Base-by-base conservation (phyloP, 1,284 basidiomycete species). In the Flammula alnicola region DNA sequence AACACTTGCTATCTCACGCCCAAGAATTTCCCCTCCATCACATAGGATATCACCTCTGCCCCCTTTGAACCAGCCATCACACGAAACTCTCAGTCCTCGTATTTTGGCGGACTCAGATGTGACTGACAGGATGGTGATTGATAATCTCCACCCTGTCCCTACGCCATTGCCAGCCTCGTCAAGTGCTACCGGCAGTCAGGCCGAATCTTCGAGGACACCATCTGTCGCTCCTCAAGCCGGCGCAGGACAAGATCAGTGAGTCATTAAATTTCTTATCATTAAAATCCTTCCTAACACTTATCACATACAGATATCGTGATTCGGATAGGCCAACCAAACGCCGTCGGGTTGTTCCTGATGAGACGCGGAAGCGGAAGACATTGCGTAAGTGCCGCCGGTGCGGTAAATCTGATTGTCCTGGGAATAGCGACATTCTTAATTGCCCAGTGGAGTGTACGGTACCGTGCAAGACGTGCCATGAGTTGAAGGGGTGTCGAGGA, bases 361-460 rank as follows among this genome's bases (percentile, higher is more conserved):
- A n/a, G 19, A 16, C 25, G 16, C 43, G 37, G 26, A 40, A 40
- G 23, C 49, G 36, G n/a, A 44, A 32, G 5, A 42, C 16, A 16
- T 9, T 43, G 19, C 17, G 46, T 11, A 40, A 22, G n/a, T 53
- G 47, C 37, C 46, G 41, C 11, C 46, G 47, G 19, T 53, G 51
- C 29, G 27, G 14, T 12, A 22, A 16, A 23, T 7, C 40, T 8
- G 43, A 48, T 14, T 53, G 51, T n/a, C 46, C 51, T 1, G 51
- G 51, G 5, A 52, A 48, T 39, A 40, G 41, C 26, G 37, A 52
- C 29, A 52, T 53, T 19, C 26, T 44, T 4, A 49, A 53, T n/a
- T 53, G 51, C 25, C 47, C 36, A 4, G 10, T 40, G 10, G 26
- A 12, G 16, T 53, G 51, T 17, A 48, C 38, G 19, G 42, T 44